These are phyloP conservation scores for Haematococcus sp. DNA, from an alignment of 139 green algal species.

Conservation along the genomic window DNA sequence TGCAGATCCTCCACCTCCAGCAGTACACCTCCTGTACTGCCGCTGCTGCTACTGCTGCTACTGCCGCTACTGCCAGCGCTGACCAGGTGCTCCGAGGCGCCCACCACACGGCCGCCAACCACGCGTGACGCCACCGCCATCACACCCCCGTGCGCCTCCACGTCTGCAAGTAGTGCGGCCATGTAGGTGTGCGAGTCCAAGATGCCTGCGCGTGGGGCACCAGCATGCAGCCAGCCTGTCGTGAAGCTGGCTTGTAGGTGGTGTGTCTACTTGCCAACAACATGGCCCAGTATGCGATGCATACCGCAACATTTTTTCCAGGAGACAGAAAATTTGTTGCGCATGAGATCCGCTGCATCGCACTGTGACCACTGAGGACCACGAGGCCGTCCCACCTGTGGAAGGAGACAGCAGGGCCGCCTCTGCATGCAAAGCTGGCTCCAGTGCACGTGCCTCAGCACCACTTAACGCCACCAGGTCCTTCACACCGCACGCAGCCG, in stretches of 20 bases:
- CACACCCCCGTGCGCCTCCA: constrained; percentile 28
- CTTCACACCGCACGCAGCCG: constrained; percentile 59
- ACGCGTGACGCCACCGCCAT: constrained; percentile 50
- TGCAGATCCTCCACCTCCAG: constrained; percentile 46
- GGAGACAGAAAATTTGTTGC: not conserved
- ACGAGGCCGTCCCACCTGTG: too few species aligned
- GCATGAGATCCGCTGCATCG: not conserved
- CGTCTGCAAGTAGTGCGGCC: constrained; percentile 60
- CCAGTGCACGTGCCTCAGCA: constrained; percentile 45
- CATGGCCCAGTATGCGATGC: too few species aligned
- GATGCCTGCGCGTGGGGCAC: constrained; percentile 52
- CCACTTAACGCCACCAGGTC: constrained; percentile 63
- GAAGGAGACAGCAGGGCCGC: constrained; percentile 77
- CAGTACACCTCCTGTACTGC: constrained; percentile 11
- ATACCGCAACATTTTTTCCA: not conserved
- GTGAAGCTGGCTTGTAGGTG: not conserved
- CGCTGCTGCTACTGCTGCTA: constrained; percentile 1
- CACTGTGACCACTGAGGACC: too few species aligned
- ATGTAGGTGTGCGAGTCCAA: constrained; percentile 80
- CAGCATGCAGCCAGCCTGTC: not conserved
- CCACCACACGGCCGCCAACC: constrained; percentile 24
- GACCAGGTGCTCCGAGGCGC: not conserved
- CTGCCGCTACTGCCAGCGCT: not conserved
- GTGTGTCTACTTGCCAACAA: not conserved
- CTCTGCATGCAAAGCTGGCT: constrained; percentile 60